Evolutionary conservation across 1,139 yeast genomes (phyloP), one percentile per base, ranked within the genome.

Genomic region (Wickerhamiella pararugosa): DNA sequence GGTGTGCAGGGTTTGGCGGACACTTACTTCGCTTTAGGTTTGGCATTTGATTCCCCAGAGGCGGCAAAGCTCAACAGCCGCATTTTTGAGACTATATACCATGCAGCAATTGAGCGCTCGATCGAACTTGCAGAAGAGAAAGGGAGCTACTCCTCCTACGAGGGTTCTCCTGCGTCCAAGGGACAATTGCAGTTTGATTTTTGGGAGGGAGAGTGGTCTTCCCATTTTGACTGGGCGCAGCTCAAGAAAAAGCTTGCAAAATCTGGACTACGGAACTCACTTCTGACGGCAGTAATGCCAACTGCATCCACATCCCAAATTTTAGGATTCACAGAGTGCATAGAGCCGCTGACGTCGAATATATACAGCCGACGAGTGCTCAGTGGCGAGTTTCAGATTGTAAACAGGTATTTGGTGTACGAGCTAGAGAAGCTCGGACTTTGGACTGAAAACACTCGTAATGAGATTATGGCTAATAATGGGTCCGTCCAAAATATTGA

Each of bases 271-370:
- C 64, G 90, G 50, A 80, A 80, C 65, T 79, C 90, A 8, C 63
- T 80, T 48, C 63, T 80, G 43, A 79, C 79, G 36, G 92, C 83
- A 1, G 86, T 87, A 37, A 80, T 80, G 92, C 92, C 92, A 27
- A 80, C 92, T n/a, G 90, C 90, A 1, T 78, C 87, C 1, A 80
- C 92, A 1, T 79, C 90, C 6, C 87, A 79, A 59, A 79, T 80
- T 45, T 64, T 80, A 48, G 92, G 90, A 29, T 77, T 71, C 65
- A 79, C 75, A 52, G 90, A 80, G 59, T 79, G 87, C 54, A 78
- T 80, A 58, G 92, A 80, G 57, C 90, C 92, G 25, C 73, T 73
- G 56, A 79, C 90, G 5, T 78, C 87, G n/a, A 80, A 80, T 60
- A 73, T 79, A 52, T 79, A 77, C 61, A 69, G 79, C 21, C 71